Evolutionary conservation across 768 basidiomycete genomes (phyloP).

Genomic region (Agrocybe praecox): DNA sequence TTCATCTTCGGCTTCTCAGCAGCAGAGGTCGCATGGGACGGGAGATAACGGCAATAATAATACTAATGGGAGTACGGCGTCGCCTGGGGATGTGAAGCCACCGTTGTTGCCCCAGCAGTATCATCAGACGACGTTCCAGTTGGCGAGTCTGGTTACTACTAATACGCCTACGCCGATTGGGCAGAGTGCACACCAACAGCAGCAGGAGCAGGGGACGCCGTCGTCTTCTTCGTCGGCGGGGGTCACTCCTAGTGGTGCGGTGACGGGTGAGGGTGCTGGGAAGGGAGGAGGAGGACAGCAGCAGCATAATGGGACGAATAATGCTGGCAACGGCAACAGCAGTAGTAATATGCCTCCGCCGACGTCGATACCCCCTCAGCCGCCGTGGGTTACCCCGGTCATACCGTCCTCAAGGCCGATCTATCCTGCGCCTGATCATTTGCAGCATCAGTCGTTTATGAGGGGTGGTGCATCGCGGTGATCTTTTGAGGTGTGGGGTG

Average conservation of each 20-base stretch:
- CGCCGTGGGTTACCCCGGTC: slow-evolving; percentile 26
- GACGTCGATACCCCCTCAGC: slow-evolving; percentile 23
- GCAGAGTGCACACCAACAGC: no score
- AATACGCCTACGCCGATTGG: slow-evolving; percentile 2
- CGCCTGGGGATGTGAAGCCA: slow-evolving; percentile 19
- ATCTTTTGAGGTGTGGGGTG: no score
- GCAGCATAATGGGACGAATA: neutral
- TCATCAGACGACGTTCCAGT: slow-evolving; percentile 67
- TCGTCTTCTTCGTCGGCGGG: slow-evolving; percentile 9
- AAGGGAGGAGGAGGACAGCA: neutral
- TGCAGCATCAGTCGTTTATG: slow-evolving; percentile 40
- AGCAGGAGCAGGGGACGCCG: neutral
- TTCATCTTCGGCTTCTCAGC: no score
- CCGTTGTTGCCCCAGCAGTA: slow-evolving; percentile 25
- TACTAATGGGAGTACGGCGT: slow-evolving; percentile 18
- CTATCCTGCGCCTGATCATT: slow-evolving; percentile 32
- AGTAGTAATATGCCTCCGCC: slow-evolving; percentile 16
- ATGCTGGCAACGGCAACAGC: slow-evolving; percentile 11
- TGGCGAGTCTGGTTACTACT: slow-evolving; percentile 39
- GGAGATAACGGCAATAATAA: no score
- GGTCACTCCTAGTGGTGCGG: slow-evolving; percentile 9
- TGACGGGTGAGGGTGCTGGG: neutral
- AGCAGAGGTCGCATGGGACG: slow-evolving; percentile 27
- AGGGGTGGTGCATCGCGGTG: slow-evolving; percentile 11
- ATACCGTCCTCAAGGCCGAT: slow-evolving; percentile 9